Conservation (phyloP, 306 rosid species). For the Spatholobus suberectus region DNA sequence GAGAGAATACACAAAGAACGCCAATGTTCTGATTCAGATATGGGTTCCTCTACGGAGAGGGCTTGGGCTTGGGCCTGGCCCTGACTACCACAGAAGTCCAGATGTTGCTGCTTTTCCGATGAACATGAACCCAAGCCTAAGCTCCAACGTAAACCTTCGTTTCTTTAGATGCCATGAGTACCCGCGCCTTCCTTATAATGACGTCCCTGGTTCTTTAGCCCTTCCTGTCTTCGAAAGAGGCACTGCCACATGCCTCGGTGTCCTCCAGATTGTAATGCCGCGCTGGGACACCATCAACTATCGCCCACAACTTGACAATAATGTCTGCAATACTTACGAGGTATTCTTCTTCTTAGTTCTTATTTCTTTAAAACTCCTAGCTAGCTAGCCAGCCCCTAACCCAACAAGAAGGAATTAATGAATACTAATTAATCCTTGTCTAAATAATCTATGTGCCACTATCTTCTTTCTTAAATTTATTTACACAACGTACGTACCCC, state of each 20-base stretch:
- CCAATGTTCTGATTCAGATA: constrained; percentile 54
- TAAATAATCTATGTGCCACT: no score
- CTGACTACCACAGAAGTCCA: constrained; percentile 17
- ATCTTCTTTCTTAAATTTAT: no score
- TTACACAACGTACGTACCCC: no score
- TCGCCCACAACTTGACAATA: constrained; percentile 45
- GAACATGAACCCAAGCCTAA: background rate
- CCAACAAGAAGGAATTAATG: no score
- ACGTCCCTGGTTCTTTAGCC: constrained; percentile 49
- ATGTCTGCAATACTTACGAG: constrained; percentile 56
- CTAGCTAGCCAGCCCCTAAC: background rate
- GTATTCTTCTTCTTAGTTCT: constrained; percentile 44
- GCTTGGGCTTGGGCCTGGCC: background rate
- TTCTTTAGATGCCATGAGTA: constrained; percentile 56
- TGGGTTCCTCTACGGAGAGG: constrained; percentile 57
- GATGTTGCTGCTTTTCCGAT: no score
- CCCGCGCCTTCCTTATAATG: constrained; percentile 29
- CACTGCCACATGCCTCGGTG: constrained; percentile 57
- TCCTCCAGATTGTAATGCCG: constrained; percentile 50
- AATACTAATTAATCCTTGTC: no score
- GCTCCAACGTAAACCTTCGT: constrained; percentile 15
- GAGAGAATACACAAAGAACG: constrained; percentile 49
- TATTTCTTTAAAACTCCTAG: background rate
- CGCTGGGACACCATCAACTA: constrained; percentile 42
- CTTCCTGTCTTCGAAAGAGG: constrained; percentile 63